These are phyloP conservation scores for Cryptococcus sp. DNA, from an alignment of 1,284 basidiomycete genomes.

Conservation along the genomic window DNA sequence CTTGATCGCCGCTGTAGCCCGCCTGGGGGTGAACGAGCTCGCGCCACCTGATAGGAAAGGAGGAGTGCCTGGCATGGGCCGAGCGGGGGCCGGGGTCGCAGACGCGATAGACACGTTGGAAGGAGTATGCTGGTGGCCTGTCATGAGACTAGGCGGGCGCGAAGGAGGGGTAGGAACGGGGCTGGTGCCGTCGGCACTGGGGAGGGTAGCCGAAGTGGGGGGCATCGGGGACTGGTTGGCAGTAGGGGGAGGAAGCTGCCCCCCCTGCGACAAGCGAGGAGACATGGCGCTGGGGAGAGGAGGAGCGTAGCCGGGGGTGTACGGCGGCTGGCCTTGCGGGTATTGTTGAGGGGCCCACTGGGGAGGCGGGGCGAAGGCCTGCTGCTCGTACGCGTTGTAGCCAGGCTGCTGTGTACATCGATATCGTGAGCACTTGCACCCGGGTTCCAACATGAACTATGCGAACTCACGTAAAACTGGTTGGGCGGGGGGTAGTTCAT, in stretches of 20 bases:
- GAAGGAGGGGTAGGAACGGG: conserved; percentile 39
- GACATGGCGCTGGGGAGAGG: conserved; percentile 23
- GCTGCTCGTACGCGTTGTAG: conserved; percentile 30
- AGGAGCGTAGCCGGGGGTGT: conserved; percentile 7
- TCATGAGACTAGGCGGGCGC: conserved; percentile 35
- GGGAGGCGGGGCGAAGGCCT: conserved; percentile 21
- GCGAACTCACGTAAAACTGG: conserved; percentile 34
- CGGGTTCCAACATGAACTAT: not conserved
- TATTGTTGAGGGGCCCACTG: conserved; percentile 35
- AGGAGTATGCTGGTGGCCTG: conserved; percentile 25
- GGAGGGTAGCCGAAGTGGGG: conserved; percentile 25
- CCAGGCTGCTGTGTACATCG: conserved; percentile 3
- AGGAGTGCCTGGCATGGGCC: conserved; percentile 24
- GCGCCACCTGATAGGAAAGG: conserved; percentile 34
- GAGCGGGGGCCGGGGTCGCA: conserved; percentile 34
- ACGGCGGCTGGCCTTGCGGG: conserved; percentile 24
- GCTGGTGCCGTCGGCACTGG: conserved; percentile 31
- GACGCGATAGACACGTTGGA: conserved; percentile 24
- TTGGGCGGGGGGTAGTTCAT: conserved; percentile 37
- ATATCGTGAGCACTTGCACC: conserved; percentile 1
- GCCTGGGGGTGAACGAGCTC: conserved; percentile 40
- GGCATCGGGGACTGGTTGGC: conserved; percentile 31
- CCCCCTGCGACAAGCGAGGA: conserved; percentile 30
- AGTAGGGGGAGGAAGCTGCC: conserved; percentile 13
- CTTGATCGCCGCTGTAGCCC: conserved; percentile 36